Evolutionary conservation across 345 rosid species (phyloP).

Genomic region (Draba incana): DNA sequence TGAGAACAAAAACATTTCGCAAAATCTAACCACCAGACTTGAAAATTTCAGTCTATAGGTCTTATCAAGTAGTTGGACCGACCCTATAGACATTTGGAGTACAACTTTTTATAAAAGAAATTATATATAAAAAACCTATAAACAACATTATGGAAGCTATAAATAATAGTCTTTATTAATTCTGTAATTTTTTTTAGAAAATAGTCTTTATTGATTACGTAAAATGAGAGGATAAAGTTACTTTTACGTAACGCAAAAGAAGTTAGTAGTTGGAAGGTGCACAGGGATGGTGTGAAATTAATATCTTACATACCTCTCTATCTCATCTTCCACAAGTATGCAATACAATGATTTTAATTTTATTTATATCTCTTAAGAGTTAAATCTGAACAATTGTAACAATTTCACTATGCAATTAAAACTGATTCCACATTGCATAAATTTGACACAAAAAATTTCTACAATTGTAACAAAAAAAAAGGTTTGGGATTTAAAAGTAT

Average conservation of each 20-base stretch:
- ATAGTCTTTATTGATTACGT: background rate
- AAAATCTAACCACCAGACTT: slow-evolving; percentile 28
- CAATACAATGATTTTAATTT: background rate
- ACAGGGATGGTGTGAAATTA: slow-evolving; percentile 40
- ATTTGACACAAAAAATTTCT: background rate
- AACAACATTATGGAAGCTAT: slow-evolving; percentile 3
- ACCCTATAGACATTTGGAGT: slow-evolving; percentile 13
- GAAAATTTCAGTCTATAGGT: slow-evolving; percentile 12
- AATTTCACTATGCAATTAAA: background rate
- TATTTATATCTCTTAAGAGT: background rate
- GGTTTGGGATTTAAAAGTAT: background rate
- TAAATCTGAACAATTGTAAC: background rate
- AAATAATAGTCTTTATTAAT: background rate
- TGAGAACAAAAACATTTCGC: slow-evolving; percentile 18
- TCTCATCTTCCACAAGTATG: slow-evolving; percentile 3
- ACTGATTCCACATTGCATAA: background rate
- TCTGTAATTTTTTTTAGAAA: too few species aligned
- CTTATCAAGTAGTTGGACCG: slow-evolving; percentile 35
- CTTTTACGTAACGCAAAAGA: slow-evolving; percentile 35
- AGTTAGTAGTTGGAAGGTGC: slow-evolving; percentile 27
- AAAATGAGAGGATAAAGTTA: slow-evolving; percentile 10
- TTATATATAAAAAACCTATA: background rate
- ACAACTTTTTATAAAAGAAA: background rate
- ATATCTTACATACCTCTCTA: background rate
- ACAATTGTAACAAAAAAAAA: background rate